These are phyloP conservation scores for Nephromyces sp. DNA, from an alignment of 169 alveolate species.

Conservation along the genomic window DNA sequence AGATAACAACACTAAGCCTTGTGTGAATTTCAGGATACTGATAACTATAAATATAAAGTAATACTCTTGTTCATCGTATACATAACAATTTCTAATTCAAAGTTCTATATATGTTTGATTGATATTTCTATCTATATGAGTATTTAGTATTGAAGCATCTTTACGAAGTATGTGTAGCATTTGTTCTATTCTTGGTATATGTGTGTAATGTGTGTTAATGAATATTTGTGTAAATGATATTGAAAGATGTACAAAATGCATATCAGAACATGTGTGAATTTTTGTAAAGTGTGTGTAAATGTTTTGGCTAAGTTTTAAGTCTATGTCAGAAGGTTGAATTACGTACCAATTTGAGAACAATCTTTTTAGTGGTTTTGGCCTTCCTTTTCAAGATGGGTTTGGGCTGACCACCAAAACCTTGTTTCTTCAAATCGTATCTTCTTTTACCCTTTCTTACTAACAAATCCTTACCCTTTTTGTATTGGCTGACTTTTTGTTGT, in stretches of 20 bases:
- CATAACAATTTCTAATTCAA: no score
- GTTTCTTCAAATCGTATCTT: slow-evolving; percentile 97
- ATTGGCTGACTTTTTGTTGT: slow-evolving; percentile 85
- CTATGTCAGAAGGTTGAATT: no score
- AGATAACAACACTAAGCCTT: no score
- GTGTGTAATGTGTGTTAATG: neutral
- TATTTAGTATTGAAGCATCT: neutral
- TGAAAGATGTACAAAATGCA: neutral
- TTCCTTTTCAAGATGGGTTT: slow-evolving; percentile 96
- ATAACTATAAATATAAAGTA: no score
- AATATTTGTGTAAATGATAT: neutral
- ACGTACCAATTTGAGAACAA: slow-evolving; percentile 80
- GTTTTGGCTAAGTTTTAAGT: neutral
- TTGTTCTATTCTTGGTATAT: neutral
- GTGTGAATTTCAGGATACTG: no score
- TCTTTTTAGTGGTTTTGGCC: slow-evolving; percentile 98
- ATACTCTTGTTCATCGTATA: no score
- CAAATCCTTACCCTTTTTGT: slow-evolving; percentile 88
- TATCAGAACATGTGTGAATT: neutral
- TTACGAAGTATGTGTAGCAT: neutral
- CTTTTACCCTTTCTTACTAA: slow-evolving; percentile 92
- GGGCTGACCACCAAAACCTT: slow-evolving; percentile 98
- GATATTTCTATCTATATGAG: no score
- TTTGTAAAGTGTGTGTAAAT: neutral
- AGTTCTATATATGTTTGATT: no score